These are phyloP conservation scores for Neonectria coccinea DNA, from an alignment of 2,329 filamentous ascomycete species.

Conservation along the genomic window DNA sequence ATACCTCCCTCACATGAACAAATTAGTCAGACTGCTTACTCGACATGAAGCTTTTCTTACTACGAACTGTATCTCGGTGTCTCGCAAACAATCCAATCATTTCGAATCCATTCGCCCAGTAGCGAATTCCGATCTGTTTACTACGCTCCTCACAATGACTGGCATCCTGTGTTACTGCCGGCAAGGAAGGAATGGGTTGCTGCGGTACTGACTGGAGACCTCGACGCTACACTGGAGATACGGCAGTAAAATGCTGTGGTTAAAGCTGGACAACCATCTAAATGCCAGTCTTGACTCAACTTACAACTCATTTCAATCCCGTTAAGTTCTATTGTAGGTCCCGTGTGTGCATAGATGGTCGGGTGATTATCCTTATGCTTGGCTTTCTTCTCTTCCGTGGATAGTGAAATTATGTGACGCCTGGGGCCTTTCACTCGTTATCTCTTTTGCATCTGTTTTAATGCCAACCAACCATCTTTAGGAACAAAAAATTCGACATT, in stretches of 20 bases:
- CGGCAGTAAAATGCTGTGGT: background rate
- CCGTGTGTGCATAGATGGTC: too few relatives aligned
- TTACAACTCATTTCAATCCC: too few relatives aligned
- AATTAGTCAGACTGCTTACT: background rate
- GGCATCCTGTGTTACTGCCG: background rate
- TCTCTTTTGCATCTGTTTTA: too few relatives aligned
- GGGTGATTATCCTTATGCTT: too few relatives aligned
- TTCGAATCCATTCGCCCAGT: background rate
- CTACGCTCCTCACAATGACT: background rate
- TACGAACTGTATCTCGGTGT: slow-evolving; percentile 3
- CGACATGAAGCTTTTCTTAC: background rate
- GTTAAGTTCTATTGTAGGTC: too few relatives aligned
- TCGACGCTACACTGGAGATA: background rate
- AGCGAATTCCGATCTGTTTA: background rate
- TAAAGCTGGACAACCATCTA: background rate
- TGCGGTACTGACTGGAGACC: background rate
- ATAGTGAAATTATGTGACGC: too few relatives aligned
- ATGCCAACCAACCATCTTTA: too few relatives aligned
- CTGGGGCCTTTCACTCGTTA: too few relatives aligned
- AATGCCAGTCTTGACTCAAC: too few relatives aligned
- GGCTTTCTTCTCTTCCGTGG: too few relatives aligned
- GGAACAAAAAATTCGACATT: too few relatives aligned
- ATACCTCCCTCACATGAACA: too few relatives aligned
- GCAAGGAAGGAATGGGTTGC: slow-evolving; percentile 5
- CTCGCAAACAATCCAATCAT: background rate